These are phyloP conservation scores for Saccharomycopsis hybrid DNA, from an alignment of 1,139 yeast species.

Conservation along the genomic window DNA sequence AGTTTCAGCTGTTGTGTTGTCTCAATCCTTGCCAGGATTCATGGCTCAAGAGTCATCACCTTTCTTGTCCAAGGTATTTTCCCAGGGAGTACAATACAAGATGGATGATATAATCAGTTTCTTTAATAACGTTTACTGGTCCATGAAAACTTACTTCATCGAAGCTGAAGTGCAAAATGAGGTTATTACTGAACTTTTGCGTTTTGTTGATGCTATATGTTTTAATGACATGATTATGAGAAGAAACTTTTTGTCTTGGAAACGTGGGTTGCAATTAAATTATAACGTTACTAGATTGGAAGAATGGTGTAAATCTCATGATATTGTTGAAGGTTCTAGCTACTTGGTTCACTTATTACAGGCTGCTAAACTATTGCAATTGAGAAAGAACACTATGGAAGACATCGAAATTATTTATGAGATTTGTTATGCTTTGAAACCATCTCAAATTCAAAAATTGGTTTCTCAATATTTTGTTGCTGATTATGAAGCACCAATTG, in stretches of 20 bases:
- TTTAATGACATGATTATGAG: slow-evolving; percentile 96
- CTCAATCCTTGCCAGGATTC: slow-evolving; percentile 95
- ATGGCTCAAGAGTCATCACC: slow-evolving; percentile 85
- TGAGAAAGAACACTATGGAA: slow-evolving; percentile 81
- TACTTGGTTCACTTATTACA: slow-evolving; percentile 86
- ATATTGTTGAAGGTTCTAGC: slow-evolving; percentile 83
- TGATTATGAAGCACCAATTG: slow-evolving; percentile 92
- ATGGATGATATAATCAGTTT: slow-evolving; percentile 94
- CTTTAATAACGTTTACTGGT: slow-evolving; percentile 87
- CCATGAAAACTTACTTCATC: slow-evolving; percentile 86
- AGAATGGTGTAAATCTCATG: slow-evolving; percentile 98
- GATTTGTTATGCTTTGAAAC: slow-evolving; percentile 89
- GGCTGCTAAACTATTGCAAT: slow-evolving; percentile 88
- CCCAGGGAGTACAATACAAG: slow-evolving; percentile 65
- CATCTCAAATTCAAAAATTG: slow-evolving; percentile 88
- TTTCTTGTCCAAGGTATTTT: slow-evolving; percentile 77
- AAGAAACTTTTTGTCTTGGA: slow-evolving; percentile 93
- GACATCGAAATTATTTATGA: slow-evolving; percentile 93
- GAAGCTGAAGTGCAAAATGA: slow-evolving; percentile 82
- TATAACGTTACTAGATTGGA: slow-evolving; percentile 94
- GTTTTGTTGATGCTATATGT: slow-evolving; percentile 87
- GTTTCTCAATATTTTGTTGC: slow-evolving; percentile 87
- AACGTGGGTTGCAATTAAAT: slow-evolving; percentile 93
- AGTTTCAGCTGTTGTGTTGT: slow-evolving; percentile 86
- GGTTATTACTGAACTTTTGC: slow-evolving; percentile 76